A percentile compares a stretch with the other conserved stretches of the same genome.
phyloP scores from a whole-genome alignment of 1,139 yeast species.

The Groenewaldozyma auringiensis region DNA sequence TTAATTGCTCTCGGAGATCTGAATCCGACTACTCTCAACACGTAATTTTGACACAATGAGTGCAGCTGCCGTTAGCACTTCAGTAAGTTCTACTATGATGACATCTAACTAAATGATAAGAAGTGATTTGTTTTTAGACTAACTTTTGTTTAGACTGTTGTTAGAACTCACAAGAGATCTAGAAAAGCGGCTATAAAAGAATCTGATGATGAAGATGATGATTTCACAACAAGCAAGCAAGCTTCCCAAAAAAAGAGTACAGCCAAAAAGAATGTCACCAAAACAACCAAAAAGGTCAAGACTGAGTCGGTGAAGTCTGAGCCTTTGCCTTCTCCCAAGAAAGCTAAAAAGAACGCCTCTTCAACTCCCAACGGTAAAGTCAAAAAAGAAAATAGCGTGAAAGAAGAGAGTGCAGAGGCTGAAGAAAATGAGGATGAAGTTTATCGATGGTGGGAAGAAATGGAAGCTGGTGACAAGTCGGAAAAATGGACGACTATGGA shows the following conservation, averaged over 20 bases:
- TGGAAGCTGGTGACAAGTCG: constrained; percentile 57
- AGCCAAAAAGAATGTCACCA: not conserved
- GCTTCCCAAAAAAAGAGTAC: not conserved
- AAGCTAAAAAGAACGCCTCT: constrained; percentile 8
- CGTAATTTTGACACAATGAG: too few species aligned
- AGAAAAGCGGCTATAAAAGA: not conserved
- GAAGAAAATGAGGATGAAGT: constrained; percentile 52
- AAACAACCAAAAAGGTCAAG: constrained; percentile 3
- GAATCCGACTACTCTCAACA: too few species aligned
- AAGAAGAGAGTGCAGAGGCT: constrained; percentile 11
- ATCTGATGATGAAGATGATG: not conserved
- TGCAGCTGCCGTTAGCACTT: too few species aligned
- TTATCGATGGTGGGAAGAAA: constrained; percentile 93
- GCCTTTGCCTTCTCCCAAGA: not conserved
- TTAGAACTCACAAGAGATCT: not conserved
- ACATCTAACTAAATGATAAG: too few species aligned
- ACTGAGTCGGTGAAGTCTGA: not conserved
- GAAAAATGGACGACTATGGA: constrained; percentile 80
- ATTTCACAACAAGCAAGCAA: not conserved
- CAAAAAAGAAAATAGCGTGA: constrained; percentile 5
- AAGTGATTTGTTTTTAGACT: too few species aligned
- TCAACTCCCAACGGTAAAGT: constrained; percentile 1
- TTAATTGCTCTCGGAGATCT: too few species aligned
- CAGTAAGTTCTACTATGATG: too few species aligned
- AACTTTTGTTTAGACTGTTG: too few species aligned